Evolutionary conservation across 129 eudicot species (phyloP), one percentile per base, ranked within the genome.

Genomic region (Chrysanthemum lavandulifolium): DNA sequence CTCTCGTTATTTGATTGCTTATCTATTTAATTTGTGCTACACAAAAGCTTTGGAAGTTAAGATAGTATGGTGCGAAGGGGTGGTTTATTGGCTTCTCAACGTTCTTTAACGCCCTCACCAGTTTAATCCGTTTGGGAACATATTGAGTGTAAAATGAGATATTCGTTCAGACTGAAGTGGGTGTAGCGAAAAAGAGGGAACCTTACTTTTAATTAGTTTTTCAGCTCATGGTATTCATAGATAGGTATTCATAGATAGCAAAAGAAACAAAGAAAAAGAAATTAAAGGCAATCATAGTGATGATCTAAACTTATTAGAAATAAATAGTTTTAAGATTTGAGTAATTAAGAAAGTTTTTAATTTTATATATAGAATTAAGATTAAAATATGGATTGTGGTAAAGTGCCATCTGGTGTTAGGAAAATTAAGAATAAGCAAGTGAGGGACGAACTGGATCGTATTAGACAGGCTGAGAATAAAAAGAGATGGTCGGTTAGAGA

Each of bases 111-210:
- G 9, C 86, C 85, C 49, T 85, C 96, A 63, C 98, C 97, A 43
- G 87, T 90, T 81, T 81, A 87, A 70, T 93, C 98, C 51, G 84
- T 93, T 61, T 93, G 98, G 98, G 98, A 89, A 67, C 90, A 97
- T 78, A 86, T 75, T 76, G 84, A 87, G 18, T 92, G 93, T 67
- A 93, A 87, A 71, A 89, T 81, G 82, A 87, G 98, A 88, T 93
- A 93, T 82, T 84, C 91, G n/a, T 85, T 83, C 81, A 86, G 93
- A 85, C 98, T 92, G 64, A 97, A 89, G 87, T 93, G 92, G 95
- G 96, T 93, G 96, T 93, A 68, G 66, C 15, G 16, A 25, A 62
- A 43, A 64, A 58, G 63, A 55, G 63, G 23, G 68, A 47, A 67
- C 9, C 54, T 71, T 69, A 47, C 78, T 1, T 68, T 56, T 25